Conservation (phyloP, 768 basidiomycete species). For the Phallus indusiatus region DNA sequence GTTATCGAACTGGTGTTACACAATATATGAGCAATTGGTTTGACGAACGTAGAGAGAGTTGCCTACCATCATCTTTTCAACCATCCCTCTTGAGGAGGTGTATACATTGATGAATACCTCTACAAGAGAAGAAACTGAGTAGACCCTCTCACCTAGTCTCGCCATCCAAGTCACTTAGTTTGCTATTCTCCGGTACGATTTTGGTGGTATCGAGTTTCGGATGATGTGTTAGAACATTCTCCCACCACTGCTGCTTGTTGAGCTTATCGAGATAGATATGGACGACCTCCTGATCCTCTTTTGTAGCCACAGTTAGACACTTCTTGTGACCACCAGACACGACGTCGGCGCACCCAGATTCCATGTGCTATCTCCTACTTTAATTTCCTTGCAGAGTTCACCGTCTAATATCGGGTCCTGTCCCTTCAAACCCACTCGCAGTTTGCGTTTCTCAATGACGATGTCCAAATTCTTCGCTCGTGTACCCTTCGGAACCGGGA, state of each 20-base stretch:
- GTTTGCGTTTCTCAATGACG: slow-evolving; percentile 68
- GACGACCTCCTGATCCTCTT: slow-evolving; percentile 72
- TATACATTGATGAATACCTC: neutral
- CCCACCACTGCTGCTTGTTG: slow-evolving; percentile 93
- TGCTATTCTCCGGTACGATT: slow-evolving; percentile 92
- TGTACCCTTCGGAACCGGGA: slow-evolving; percentile 84
- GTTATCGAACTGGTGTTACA: slow-evolving; percentile 54
- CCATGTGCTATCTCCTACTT: slow-evolving; percentile 96
- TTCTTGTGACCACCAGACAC: neutral
- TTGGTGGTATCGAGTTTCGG: slow-evolving; percentile 96
- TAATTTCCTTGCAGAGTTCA: slow-evolving; percentile 87
- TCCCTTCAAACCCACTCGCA: slow-evolving; percentile 79
- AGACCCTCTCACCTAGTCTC: slow-evolving; percentile 66
- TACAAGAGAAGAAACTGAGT: neutral
- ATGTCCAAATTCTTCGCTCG: slow-evolving; percentile 68
- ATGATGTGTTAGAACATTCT: slow-evolving; percentile 88
- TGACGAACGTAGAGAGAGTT: neutral
- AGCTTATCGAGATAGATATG: slow-evolving; percentile 78
- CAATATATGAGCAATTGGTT: neutral
- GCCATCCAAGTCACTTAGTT: slow-evolving; percentile 90
- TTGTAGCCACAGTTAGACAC: slow-evolving; percentile 1
- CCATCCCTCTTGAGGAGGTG: slow-evolving; percentile 63
- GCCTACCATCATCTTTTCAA: slow-evolving; percentile 99
- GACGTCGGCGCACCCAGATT: slow-evolving; percentile 55
- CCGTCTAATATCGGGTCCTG: slow-evolving; percentile 82